Conservation (phyloP, 768 basidiomycete species). For the Lactarius indigo region DNA sequence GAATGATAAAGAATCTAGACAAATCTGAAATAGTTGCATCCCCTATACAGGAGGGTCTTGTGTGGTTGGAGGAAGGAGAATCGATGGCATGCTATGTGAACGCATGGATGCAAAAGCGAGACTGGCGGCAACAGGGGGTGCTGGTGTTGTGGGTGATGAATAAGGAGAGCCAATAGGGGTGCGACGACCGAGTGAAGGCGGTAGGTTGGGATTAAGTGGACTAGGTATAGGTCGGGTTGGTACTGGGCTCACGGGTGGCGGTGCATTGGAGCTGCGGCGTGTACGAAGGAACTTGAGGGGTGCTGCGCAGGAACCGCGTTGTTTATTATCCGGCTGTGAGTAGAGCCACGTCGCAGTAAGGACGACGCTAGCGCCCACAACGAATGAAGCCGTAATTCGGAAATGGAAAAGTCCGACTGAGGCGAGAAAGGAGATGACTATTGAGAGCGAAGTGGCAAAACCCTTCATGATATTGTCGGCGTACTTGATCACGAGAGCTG, state of each 20-base stretch:
- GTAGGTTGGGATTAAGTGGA: conserved; percentile 16
- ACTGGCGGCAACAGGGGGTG: conserved; percentile 5
- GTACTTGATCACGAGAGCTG: conserved; percentile 93
- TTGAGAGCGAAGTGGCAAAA: conserved; percentile 92
- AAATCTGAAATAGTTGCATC: neutral
- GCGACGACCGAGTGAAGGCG: conserved; percentile 22
- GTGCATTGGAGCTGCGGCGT: conserved; percentile 22
- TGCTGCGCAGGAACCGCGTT: conserved; percentile 1
- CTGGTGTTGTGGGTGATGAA: conserved; percentile 26
- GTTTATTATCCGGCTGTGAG: conserved; percentile 55
- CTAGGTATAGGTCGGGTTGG: conserved; percentile 17
- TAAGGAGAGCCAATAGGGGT: conserved; percentile 23
- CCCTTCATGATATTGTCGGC: conserved; percentile 91
- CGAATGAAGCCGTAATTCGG: conserved; percentile 79
- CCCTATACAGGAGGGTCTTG: conserved; percentile 12
- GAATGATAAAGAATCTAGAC: conserved; percentile 20
- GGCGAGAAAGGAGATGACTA: conserved; percentile 91
- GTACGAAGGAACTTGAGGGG: conserved; percentile 23
- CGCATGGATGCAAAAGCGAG: conserved; percentile 19
- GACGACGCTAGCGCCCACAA: conserved; percentile 80
- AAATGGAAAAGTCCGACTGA: conserved; percentile 90
- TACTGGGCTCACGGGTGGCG: conserved; percentile 16
- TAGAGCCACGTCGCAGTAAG: conserved; percentile 90
- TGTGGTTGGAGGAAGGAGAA: conserved; percentile 10
- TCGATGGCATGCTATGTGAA: conserved; percentile 26